phyloP scores from a whole-genome alignment of 306 rosid genomes.

The Cucurbita maxima region DNA sequence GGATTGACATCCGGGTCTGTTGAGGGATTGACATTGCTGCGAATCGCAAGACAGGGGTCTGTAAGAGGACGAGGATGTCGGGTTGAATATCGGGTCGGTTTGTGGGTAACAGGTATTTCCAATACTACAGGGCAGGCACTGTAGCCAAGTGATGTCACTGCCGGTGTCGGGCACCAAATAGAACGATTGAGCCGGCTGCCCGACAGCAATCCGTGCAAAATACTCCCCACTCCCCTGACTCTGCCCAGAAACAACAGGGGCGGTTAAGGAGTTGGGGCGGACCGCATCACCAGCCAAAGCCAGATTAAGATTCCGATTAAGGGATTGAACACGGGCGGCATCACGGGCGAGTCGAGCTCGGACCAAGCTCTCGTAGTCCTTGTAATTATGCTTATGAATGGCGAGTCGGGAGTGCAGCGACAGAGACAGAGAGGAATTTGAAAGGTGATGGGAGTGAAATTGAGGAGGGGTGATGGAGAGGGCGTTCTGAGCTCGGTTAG shows the following conservation, averaged over 20 bases:
- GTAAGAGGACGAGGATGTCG: slow-evolving; percentile 35
- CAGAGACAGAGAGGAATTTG: not conserved
- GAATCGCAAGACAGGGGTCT: slow-evolving; percentile 27
- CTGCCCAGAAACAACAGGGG: slow-evolving; percentile 44
- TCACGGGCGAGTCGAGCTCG: not conserved
- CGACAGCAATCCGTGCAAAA: slow-evolving; percentile 57
- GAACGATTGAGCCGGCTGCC: slow-evolving; percentile 32
- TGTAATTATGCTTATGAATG: not conserved
- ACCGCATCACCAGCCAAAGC: not conserved
- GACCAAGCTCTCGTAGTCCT: not conserved
- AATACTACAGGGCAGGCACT: slow-evolving; percentile 53
- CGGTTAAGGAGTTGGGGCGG: not conserved
- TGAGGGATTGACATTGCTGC: slow-evolving; percentile 28
- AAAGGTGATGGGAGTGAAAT: not conserved
- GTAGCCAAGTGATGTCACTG: slow-evolving; percentile 78
- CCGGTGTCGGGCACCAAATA: slow-evolving; percentile 85
- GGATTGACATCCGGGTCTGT: slow-evolving; percentile 20
- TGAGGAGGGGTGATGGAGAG: not conserved
- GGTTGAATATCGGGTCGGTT: slow-evolving; percentile 67
- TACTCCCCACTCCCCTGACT: slow-evolving; percentile 78
- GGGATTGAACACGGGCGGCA: not conserved
- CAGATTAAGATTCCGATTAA: not conserved
- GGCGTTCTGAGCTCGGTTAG: not conserved
- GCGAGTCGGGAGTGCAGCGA: not conserved
- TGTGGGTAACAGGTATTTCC: slow-evolving; percentile 48